Evolutionary conservation across 1,284 basidiomycete species (phyloP), one percentile per base, ranked within the genome.

Genomic region (Pseudozyma sp.): DNA sequence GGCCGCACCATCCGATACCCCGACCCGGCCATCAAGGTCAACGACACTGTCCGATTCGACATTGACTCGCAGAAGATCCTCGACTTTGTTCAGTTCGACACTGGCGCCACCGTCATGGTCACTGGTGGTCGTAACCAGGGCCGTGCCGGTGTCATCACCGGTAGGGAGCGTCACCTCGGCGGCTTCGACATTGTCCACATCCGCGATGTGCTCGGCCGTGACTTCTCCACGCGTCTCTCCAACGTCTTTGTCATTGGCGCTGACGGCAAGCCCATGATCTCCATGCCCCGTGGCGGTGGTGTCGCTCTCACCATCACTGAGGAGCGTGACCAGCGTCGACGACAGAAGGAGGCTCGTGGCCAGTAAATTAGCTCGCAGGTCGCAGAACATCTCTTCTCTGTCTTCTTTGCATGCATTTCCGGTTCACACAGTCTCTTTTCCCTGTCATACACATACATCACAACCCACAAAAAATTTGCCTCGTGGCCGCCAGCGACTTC

Each of bases 41-140:
- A 99, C 89, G 96, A 99, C 88, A 94, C 95, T 55, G 90, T 99
- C 87, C 97, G 94, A 87, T 98, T 93, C 86, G 96, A 98, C 88
- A 88, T 99, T 75, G 91, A 93, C 85, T 91, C 94, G 87, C 90
- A 90, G 88, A 98, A 98, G 89, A 94, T 99, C 85, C 89, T 89
- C 80, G 95, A 96, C 85, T 93, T 90, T 85, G 90, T 97, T 86
- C 92, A 94, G 87, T 99, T 99, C 85, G 97, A 99, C 86, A 94
- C 93, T 67, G 96, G 96, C 80, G 97, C 97, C 88, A 91, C 97
- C 78, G 94, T 94, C 86, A 94, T 97, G 90, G 90, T 97, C 88
- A 99, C 97, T 76, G 96, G 96, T 86, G 96, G 96, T 82, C 94
- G 96, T 87, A 99, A 98, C 92, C 97, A 97, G 94, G 96, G 97